Percentiles rank a stretch among this genome's conserved stretches.
phyloP scores from a whole-genome alignment of 2,329 filamentous ascomycete genomes.

The Pseudonectria foliicola region DNA sequence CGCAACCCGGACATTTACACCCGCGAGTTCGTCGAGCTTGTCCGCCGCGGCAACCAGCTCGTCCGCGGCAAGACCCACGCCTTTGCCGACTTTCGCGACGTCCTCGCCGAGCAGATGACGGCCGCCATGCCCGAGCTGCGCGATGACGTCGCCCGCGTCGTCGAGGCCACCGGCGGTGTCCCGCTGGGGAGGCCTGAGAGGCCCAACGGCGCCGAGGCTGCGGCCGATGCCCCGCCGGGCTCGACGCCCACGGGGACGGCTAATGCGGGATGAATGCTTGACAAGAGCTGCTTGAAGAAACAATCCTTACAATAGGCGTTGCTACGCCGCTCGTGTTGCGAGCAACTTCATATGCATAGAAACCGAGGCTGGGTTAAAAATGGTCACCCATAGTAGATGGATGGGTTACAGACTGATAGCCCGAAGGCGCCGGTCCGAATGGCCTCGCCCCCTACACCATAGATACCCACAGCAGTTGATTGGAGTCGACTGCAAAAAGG shows the following conservation, averaged over 20 bases:
- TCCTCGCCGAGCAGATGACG: slow-evolving; percentile 52
- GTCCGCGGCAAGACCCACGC: slow-evolving; percentile 58
- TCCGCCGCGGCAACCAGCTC: slow-evolving; percentile 58
- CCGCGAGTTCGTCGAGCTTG: slow-evolving; percentile 64
- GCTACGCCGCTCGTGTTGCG: slow-evolving; percentile 5
- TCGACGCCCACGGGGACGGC: slow-evolving; percentile 6
- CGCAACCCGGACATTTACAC: slow-evolving; percentile 71
- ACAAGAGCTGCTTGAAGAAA: not conserved
- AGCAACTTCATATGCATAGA: slow-evolving; percentile 4
- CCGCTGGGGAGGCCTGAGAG: slow-evolving; percentile 8
- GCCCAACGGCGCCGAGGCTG: slow-evolving; percentile 7
- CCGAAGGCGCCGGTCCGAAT: no score
- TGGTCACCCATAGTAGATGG: no score
- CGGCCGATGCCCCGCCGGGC: not conserved
- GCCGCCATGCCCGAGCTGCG: slow-evolving; percentile 52
- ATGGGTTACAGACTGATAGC: no score
- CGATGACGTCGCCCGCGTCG: slow-evolving; percentile 44
- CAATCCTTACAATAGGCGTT: not conserved
- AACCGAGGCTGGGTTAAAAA: slow-evolving; percentile 2
- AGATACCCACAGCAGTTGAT: no score
- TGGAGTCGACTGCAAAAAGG: no score
- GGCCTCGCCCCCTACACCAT: no score
- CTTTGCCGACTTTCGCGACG: slow-evolving; percentile 54
- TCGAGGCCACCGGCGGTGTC: slow-evolving; percentile 38
- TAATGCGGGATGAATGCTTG: slow-evolving; percentile 1